Evolutionary conservation across 164 flowering plant genomes (phyloP), one percentile per base, ranked within the genome.

Genomic region (Kingdonia uniflora): DNA sequence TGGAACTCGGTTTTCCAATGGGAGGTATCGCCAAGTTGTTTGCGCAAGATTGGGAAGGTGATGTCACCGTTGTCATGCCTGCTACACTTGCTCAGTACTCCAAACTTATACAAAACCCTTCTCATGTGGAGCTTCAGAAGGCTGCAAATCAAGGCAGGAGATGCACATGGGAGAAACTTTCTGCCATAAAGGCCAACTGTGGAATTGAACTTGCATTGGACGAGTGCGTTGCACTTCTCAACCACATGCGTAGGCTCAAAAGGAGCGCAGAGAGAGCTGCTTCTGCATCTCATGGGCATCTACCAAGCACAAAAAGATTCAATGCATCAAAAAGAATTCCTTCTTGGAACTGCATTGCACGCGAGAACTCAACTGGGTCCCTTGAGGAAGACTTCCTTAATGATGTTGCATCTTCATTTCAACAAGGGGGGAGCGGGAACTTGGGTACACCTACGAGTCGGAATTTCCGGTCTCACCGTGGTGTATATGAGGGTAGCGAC

Each of bases 1-100:
- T 94, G 65, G 97, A 87, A 69, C 87, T 94, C 40, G 97, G 99
- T 49, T 86, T 94, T 71, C 99, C 96, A 11, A 47, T 94, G 39
- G 86, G 96, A 1, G 96, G 97, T 52, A 24, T 89, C 26, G 95
- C 97, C 47, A 80, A 81, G 73, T 77, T 94, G 37, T 84, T 89
- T 59, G 96, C 95, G 45, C 99, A 94, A 68, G 99, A 89, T 16
- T 94, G 99, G 99, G 99, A 94, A 69, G 99, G 99, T 22, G 97
- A 94, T 67, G 92, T 94, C 40, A 94, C 99, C 25, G 82, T 94
- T 47, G 97, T 94, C 49, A 90, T 94, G 95, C 99, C 99, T 49
- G 99, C 97, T 48, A 89, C 99, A 20, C 80, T 85, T 60, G 80
- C 95, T 54, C 99, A 94, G 99, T 79, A 78, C 67, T 80, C 82